Evolutionary conservation across 2,329 filamentous ascomycete species (phyloP), one percentile per base, ranked within the genome.

Genomic region (Paraphaeosphaeria sporulosa): DNA sequence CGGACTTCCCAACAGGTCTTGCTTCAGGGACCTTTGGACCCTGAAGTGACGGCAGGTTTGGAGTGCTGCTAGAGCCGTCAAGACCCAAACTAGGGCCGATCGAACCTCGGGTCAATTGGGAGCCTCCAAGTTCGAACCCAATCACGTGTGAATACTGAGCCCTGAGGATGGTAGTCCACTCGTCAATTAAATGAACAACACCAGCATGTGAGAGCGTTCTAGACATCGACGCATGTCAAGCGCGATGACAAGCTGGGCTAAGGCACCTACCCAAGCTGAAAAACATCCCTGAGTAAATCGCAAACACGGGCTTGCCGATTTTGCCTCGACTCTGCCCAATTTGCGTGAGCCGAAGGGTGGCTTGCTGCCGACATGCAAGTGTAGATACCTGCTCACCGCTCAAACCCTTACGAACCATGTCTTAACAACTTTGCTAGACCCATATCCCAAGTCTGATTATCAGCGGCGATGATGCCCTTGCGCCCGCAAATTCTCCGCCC

Each of bases 381-480:
- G 19, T 51, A 50, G 17, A 60, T 66, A 60, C 42, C 59, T 60
- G 54, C 58, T 30, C 34, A 58, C 60, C 55, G 56, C 56, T 43
- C 58, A 10, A 38, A 46, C 58, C 42, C 55, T 58, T 15, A 27
- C 15, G 23, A 38, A 55, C 48, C 57, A 55, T 42, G 49, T 54
- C 58, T 21, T 13, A 30, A 67, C 65, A 65, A 64, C 17, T 58
- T 59, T 58, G 38, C 54, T 44, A 38, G 55, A 57, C 56, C 64
- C 70, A 71, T 71, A 71, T 68, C 62, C 67, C 68, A 66, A 68
- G 70, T 68, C 63, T 40, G 17, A 40, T 40, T 7, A 40, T 7
- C 65, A 59, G 43, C 51, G 17, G 53, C 43, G 49, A 70, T 66
- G 69, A 64, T 68, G 58, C 60, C 48, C 58, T 55, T 62, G 50